phyloP scores from a whole-genome alignment of 257 asterid species.

The Anisodus acutangulus region DNA sequence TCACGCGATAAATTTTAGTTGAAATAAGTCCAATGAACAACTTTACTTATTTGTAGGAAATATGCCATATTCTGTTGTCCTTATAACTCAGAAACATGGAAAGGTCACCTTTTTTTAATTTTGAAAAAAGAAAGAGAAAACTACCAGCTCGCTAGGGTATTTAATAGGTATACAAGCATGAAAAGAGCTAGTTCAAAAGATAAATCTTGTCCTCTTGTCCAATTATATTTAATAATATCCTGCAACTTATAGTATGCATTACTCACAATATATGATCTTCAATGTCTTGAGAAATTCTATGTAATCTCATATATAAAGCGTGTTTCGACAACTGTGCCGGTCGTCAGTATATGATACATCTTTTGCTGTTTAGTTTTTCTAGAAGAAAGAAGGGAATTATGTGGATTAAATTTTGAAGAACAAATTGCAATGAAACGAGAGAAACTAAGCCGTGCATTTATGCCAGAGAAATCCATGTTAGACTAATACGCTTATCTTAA shows the following conservation, averaged over 20 bases:
- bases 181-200: not conserved
- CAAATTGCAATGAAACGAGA: not conserved
- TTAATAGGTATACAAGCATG: not conserved
- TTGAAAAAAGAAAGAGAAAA: not conserved
- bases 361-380: not conserved
- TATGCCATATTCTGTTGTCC: not conserved
- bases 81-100: not conserved
- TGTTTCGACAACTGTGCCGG: not conserved
- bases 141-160: not conserved
- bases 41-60: not conserved
- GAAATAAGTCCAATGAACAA: not conserved
- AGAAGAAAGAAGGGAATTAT: not conserved
- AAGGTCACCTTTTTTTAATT: not conserved
- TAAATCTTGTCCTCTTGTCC: not conserved
- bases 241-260: too few species aligned
- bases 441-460: not conserved
- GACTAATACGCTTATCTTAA: constrained; percentile 37
- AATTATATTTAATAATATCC: not conserved
- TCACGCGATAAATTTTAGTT: not conserved
- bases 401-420: not conserved
- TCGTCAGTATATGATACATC: not conserved
- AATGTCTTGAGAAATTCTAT: not conserved
- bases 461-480: not conserved
- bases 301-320: not conserved
- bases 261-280: not conserved